Evolutionary conservation across 2,329 filamentous ascomycete genomes (phyloP).

Genomic region (Diaporthe longicolla): DNA sequence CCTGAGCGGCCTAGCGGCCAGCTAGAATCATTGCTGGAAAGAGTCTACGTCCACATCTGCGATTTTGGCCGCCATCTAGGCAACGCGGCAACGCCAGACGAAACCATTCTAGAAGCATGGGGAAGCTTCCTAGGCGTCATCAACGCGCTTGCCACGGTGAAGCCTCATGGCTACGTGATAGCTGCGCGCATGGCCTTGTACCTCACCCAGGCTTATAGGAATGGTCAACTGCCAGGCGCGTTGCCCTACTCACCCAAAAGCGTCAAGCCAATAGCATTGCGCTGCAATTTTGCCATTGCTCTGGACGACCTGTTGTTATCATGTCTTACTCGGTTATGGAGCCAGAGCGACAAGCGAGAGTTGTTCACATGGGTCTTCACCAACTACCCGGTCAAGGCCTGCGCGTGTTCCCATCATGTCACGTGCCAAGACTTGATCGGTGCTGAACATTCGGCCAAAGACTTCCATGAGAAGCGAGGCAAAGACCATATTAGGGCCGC

Average conservation of each 20-base stretch:
- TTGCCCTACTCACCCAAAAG: not conserved
- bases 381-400: not conserved
- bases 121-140: conserved; percentile 35
- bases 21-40: conserved; percentile 15
- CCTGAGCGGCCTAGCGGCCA: not conserved
- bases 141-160: not conserved
- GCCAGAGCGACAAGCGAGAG: conserved; percentile 1
- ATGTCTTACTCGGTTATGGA: conserved; percentile 27
- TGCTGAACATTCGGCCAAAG: not conserved
- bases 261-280: conserved; percentile 5
- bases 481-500: conserved; percentile 19
- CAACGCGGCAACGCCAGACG: conserved; percentile 49
- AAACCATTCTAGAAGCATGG: conserved; percentile 35
- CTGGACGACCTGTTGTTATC: conserved; percentile 33
- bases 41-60: conserved; percentile 20
- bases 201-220: conserved; percentile 3
- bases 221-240: not conserved
- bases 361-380: conserved; percentile 31
- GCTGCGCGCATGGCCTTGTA: conserved; percentile 39
- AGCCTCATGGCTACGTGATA: conserved; percentile 32
- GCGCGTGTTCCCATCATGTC: not conserved
- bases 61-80: conserved; percentile 50
- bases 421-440: not conserved
- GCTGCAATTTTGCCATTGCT: conserved; percentile 17
- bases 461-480: not conserved